These are phyloP conservation scores for Yamadazyma mexicana DNA, from an alignment of 1,139 yeast genomes.

Conservation along the genomic window DNA sequence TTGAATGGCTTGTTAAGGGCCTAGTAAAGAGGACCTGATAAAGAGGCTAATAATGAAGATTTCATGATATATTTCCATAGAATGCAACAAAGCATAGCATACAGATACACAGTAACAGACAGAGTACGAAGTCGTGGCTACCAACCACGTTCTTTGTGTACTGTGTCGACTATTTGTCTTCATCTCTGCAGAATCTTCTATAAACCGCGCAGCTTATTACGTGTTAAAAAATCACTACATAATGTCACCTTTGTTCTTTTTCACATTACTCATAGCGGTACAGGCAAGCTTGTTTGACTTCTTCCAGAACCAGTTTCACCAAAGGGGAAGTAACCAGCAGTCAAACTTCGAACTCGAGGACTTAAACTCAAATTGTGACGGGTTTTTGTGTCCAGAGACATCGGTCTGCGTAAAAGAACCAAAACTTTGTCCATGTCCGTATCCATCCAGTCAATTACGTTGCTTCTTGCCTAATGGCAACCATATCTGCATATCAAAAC, in stretches of 20 bases:
- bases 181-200: background rate
- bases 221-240: background rate
- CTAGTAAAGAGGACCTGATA: background rate
- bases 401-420: conserved; percentile 70
- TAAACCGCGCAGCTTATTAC: background rate
- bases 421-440: conserved; percentile 85
- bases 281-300: conserved; percentile 22
- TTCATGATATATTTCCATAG: too few relatives aligned
- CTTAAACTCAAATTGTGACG: conserved; percentile 52
- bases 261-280: conserved; percentile 4
- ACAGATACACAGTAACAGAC: too few relatives aligned
- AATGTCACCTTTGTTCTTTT: background rate
- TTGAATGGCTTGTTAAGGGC: conserved; percentile 2
- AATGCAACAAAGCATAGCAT: too few relatives aligned
- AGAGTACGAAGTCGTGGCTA: too few relatives aligned
- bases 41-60: too few relatives aligned
- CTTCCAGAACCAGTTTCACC: conserved; percentile 31
- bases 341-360: conserved; percentile 28
- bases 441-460: conserved; percentile 78
- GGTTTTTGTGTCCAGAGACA: conserved; percentile 81
- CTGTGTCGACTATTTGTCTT: too few relatives aligned
- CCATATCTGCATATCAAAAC: conserved; percentile 78
- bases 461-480: conserved; percentile 72
- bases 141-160: too few relatives aligned
- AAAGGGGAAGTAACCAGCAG: conserved; percentile 11